Evolutionary conservation across 2,329 filamentous ascomycete species (phyloP), one percentile per base, ranked within the genome.

Genomic region (Huntiella decipiens): DNA sequence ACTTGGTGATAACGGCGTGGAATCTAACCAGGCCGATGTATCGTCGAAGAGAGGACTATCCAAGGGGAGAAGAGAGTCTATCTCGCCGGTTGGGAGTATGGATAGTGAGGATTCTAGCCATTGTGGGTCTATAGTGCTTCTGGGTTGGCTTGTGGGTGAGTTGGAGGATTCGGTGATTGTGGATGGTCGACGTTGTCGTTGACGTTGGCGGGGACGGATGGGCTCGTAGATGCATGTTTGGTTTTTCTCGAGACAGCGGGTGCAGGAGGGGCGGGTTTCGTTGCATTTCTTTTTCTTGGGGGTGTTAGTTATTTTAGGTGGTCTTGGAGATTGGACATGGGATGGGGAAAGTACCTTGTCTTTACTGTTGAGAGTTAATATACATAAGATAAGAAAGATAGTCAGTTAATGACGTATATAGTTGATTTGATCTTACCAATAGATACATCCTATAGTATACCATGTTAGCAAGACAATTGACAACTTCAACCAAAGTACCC

Each of bases 261-360:
- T 60, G 53, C 70, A 73, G 39, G 61, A 58, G 2, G 70, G 70
- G 5, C 68, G 65, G 32, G 56, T 59, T 55, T 73, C 70, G 53
- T 73, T 67, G 53, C 70, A 73, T 58, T 73, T 73, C 56, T 74
- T 74, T 56, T 74, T 73, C 70, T 73, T 50, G 51, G 28, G 6
- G 16, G 13, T 13, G 33, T 33, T 10, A 38, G 12, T 13, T 19
- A 10, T 5, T 22, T 51, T 41, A 38, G 12, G 12, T 4, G 6
- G 33, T 42, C 8, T n/a, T 11, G 35, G 7, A 19, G n/a, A 38
- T 32, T 15, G 39, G 3, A 2, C 5, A n/a, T 42, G 5, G 22
- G 12, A n/a, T 42, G 5, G 22, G 12, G 16, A 17, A 13, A n/a
- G 39, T 47, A 50, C 48, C 45, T 50, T 50, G 34, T 50, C 48